These are phyloP conservation scores for Leishmania major DNA, from an alignment of 208 protist species.

Conservation along the genomic window DNA sequence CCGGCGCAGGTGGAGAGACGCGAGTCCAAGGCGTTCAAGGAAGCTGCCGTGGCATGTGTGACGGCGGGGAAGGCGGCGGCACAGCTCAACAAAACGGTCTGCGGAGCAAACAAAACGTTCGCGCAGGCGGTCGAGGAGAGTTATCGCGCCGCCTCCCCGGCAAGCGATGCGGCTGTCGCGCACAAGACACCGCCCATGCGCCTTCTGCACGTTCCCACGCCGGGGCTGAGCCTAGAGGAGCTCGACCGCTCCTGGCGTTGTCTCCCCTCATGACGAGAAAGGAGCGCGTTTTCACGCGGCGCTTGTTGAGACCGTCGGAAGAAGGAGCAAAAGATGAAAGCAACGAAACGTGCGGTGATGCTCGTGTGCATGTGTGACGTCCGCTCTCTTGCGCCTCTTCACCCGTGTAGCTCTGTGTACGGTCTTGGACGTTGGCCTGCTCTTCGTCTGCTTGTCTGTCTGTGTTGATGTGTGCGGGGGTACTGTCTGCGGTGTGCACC, in stretches of 20 bases:
- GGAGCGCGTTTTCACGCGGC: background rate
- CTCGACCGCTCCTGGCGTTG: conserved; percentile 21
- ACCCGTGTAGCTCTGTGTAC: background rate
- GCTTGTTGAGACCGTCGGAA: background rate
- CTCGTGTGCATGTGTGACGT: background rate
- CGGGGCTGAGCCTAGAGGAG: conserved; percentile 14
- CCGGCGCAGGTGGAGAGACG: conserved; percentile 13
- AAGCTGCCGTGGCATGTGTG: background rate
- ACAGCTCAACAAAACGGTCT: background rate
- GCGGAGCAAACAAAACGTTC: conserved; percentile 4
- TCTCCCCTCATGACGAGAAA: background rate
- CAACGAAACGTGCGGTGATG: background rate
- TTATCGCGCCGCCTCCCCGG: background rate
- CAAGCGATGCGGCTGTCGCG: background rate
- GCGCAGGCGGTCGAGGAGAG: background rate
- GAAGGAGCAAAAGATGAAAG: too few relatives aligned
- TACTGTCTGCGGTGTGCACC: background rate
- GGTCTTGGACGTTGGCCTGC: background rate
- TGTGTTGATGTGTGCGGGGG: background rate
- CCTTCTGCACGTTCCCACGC: conserved; percentile 27
- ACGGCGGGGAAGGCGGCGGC: background rate
- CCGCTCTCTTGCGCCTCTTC: background rate
- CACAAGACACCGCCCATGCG: background rate
- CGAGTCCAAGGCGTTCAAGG: conserved; percentile 1
- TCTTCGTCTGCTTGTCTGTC: background rate